These are phyloP conservation scores for Lindgomyces ingoldianus DNA, from an alignment of 495 filamentous ascomycete species.

Conservation along the genomic window DNA sequence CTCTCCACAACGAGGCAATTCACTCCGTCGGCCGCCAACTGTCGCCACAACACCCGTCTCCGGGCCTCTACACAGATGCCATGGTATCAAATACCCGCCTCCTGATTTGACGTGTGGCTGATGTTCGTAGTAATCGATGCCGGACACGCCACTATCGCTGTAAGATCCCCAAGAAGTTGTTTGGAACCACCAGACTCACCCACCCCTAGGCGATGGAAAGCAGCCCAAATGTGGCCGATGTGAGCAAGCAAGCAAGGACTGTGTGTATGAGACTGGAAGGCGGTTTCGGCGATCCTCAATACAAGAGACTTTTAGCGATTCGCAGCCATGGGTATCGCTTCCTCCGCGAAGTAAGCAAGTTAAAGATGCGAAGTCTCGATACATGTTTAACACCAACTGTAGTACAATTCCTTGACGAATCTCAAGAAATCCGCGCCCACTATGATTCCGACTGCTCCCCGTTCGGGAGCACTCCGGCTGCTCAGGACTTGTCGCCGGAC, in stretches of 20 bases:
- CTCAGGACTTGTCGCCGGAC: slow-evolving; percentile 7
- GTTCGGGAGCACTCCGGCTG: not conserved
- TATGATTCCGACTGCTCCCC: slow-evolving; percentile 16
- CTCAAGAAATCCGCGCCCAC: slow-evolving; percentile 21
- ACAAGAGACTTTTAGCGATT: slow-evolving; percentile 23
- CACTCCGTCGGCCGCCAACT: slow-evolving; percentile 10
- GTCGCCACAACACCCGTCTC: not conserved
- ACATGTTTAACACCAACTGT: not conserved
- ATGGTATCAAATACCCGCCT: slow-evolving; percentile 13
- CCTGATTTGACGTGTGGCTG: not conserved
- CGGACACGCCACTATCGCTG: slow-evolving; percentile 32
- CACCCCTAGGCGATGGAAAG: slow-evolving; percentile 26
- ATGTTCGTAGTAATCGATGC: slow-evolving; percentile 27
- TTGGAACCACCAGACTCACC: not conserved
- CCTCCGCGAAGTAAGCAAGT: slow-evolving; percentile 19
- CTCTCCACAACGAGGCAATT: slow-evolving; percentile 25
- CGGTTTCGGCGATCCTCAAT: slow-evolving; percentile 33
- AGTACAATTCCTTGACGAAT: slow-evolving; percentile 35
- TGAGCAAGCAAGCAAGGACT: slow-evolving; percentile 23
- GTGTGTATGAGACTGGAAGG: slow-evolving; percentile 30
- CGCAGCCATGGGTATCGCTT: slow-evolving; percentile 27
- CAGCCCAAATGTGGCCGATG: slow-evolving; percentile 25
- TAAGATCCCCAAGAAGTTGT: not conserved
- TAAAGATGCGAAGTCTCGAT: not conserved
- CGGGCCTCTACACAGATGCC: slow-evolving; percentile 15